phyloP scores from a whole-genome alignment of 1,284 basidiomycete genomes.

The Cutaneotrichosporon cutaneum region DNA sequence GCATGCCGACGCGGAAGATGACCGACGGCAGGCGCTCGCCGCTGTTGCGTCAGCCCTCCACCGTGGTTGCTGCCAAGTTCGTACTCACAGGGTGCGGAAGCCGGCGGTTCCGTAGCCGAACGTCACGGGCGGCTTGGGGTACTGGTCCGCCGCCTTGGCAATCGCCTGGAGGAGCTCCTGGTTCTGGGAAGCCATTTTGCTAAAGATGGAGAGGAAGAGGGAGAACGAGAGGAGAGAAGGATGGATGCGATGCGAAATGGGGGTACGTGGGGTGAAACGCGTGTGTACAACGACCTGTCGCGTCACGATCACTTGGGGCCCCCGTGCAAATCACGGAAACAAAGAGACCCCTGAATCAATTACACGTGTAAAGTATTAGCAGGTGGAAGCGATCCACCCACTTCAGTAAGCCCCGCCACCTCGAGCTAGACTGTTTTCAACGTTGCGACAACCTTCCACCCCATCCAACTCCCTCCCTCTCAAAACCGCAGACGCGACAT shows the following conservation, averaged over 20 bases:
- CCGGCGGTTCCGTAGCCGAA: constrained; percentile 95
- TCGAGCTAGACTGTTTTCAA: background rate
- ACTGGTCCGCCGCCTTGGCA: constrained; percentile 40
- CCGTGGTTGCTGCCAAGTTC: background rate
- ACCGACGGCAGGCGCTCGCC: constrained; percentile 83
- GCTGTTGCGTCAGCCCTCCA: constrained; percentile 54
- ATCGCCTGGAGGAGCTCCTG: constrained; percentile 38
- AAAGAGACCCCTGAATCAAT: background rate
- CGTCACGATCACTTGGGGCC: background rate
- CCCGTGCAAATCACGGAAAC: background rate
- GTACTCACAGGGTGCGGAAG: constrained; percentile 83
- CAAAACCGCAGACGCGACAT: constrained; percentile 15
- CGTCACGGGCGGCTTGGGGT: constrained; percentile 55
- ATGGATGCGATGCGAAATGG: background rate
- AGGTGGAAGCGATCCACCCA: background rate
- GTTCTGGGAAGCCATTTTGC: constrained; percentile 8
- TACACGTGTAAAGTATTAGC: background rate
- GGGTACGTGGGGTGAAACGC: background rate
- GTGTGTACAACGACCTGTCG: background rate
- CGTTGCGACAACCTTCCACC: background rate
- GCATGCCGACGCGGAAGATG: constrained; percentile 85
- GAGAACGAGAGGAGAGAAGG: background rate
- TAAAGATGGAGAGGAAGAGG: background rate
- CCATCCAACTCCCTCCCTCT: background rate
- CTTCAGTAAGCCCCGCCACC: too few relatives aligned